A percentile compares a stretch with the other conserved stretches of the same genome.
Evolutionary conservation across 495 filamentous ascomycete genomes (phyloP).

Genomic region (Neurospora tetraspora): DNA sequence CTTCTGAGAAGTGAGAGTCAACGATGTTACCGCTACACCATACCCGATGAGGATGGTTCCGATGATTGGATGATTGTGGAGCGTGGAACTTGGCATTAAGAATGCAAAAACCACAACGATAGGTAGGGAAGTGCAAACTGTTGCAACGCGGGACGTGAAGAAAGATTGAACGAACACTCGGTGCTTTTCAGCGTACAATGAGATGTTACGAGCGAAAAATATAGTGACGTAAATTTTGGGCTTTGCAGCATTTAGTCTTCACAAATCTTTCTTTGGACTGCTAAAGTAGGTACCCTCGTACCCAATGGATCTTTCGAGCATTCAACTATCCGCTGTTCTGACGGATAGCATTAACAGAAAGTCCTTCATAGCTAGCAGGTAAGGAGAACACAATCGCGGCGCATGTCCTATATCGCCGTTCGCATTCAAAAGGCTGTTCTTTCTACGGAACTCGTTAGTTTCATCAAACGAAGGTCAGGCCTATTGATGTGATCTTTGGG

Average conservation of each 20-base stretch:
- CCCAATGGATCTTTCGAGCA: neutral
- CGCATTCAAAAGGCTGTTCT: neutral
- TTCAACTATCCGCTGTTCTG: neutral
- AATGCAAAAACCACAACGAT: neutral
- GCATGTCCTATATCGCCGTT: neutral
- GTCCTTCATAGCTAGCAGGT: neutral
- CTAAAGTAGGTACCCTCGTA: too few relatives aligned
- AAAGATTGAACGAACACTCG: neutral
- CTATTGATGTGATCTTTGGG: neutral
- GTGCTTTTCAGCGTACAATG: neutral
- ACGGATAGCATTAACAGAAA: neutral
- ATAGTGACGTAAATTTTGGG: neutral
- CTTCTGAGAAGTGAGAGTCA: neutral
- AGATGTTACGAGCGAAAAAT: neutral
- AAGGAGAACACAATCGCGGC: neutral
- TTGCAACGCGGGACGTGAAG: neutral
- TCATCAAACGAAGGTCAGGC: neutral
- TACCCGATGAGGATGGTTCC: neutral
- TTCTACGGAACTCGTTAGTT: neutral
- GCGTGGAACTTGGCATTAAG: neutral
- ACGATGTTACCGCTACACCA: neutral
- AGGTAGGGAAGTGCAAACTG: neutral
- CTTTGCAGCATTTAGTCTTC: too few relatives aligned
- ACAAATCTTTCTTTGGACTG: neutral
- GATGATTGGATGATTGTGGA: neutral